Evolutionary conservation across 208 protist species (phyloP).

Genomic region (Acanthamoeba polyphaga): DNA sequence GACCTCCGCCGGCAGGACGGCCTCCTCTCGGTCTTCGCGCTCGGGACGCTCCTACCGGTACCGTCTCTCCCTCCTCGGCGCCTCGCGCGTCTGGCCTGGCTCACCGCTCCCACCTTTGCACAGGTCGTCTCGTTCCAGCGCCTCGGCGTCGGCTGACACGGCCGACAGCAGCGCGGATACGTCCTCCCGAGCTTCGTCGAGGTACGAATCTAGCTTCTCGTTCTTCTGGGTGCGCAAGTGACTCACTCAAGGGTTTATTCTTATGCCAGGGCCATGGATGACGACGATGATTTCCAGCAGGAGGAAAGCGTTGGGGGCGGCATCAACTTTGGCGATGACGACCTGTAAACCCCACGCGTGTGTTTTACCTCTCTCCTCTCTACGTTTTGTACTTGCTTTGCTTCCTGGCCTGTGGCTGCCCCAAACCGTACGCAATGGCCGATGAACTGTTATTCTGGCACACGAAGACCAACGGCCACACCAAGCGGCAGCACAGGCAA

Average conservation of each 20-base stretch:
- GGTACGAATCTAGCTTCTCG: neutral
- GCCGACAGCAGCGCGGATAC: slow-evolving; percentile 25
- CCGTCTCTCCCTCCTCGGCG: neutral
- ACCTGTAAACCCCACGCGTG: slow-evolving; percentile 4
- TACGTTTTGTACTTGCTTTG: neutral
- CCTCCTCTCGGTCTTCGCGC: neutral
- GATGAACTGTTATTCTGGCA: too few relatives aligned
- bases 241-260: neutral
- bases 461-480: too few relatives aligned
- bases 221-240: neutral
- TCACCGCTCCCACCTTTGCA: neutral
- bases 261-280: neutral
- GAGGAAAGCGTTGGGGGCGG: slow-evolving; percentile 1
- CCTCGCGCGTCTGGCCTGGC: neutral
- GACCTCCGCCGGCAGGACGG: slow-evolving; percentile 66
- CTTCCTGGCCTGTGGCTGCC: neutral
- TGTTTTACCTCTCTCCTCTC: neutral
- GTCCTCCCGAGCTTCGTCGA: slow-evolving; percentile 10
- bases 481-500: too few relatives aligned
- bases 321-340: slow-evolving; percentile 72
- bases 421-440: too few relatives aligned
- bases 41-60: slow-evolving; percentile 54
- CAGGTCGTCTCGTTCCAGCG: slow-evolving; percentile 7
- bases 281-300: slow-evolving; percentile 27
- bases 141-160: neutral